Evolutionary conservation across 2,329 filamentous ascomycete genomes (phyloP).

Genomic region (Fusarium austroafricanum): DNA sequence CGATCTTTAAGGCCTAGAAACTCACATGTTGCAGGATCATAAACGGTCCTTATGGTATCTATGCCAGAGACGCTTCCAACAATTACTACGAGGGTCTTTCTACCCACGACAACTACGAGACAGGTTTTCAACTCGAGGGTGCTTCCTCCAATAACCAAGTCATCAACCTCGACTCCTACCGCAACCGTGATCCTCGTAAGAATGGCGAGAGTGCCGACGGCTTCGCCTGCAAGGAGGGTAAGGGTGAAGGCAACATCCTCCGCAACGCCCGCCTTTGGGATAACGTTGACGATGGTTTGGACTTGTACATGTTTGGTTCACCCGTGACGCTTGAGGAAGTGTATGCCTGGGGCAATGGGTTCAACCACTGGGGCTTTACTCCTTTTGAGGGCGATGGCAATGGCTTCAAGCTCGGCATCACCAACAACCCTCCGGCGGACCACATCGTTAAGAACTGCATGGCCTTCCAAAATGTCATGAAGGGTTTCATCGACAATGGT

Average conservation of each 20-base stretch:
- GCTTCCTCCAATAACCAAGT: slow-evolving; percentile 53
- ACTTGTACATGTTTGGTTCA: slow-evolving; percentile 53
- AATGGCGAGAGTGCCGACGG: slow-evolving; percentile 64
- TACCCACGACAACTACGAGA: slow-evolving; percentile 55
- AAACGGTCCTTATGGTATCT: slow-evolving; percentile 54
- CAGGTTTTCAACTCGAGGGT: slow-evolving; percentile 53
- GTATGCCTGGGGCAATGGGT: slow-evolving; percentile 59
- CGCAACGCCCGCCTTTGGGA: slow-evolving; percentile 61
- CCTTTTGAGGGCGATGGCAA: slow-evolving; percentile 60
- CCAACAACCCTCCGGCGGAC: slow-evolving; percentile 53
- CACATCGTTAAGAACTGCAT: slow-evolving; percentile 59
- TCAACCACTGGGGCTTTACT: slow-evolving; percentile 58
- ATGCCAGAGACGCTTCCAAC: slow-evolving; percentile 51
- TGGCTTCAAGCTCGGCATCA: slow-evolving; percentile 60
- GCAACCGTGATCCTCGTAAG: slow-evolving; percentile 61
- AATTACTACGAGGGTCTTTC: slow-evolving; percentile 53
- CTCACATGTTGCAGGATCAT: slow-evolving; percentile 39
- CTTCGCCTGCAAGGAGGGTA: slow-evolving; percentile 60
- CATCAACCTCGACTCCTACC: slow-evolving; percentile 57
- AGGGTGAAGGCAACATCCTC: slow-evolving; percentile 58
- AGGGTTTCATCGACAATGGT: slow-evolving; percentile 61
- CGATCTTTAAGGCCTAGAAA: accelerated
- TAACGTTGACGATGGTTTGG: slow-evolving; percentile 61
- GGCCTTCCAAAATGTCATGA: slow-evolving; percentile 56
- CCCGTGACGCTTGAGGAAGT: slow-evolving; percentile 58